Base-by-base conservation (phyloP, 768 basidiomycete species). In the Podaxis rugospora region DNA sequence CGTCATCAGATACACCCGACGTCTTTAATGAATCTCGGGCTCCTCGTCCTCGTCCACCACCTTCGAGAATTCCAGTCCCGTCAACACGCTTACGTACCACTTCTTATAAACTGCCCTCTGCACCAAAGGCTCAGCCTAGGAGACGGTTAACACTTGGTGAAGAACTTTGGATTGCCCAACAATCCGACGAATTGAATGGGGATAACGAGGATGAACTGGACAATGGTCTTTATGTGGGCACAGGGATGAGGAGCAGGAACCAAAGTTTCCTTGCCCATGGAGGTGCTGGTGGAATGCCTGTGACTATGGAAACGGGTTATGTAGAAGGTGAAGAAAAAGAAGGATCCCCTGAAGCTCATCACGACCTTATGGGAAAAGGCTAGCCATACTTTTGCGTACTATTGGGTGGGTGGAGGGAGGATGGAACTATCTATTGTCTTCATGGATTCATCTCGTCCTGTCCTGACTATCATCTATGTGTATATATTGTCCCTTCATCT, bases 191-290 rank as follows among this genome's bases (percentile, higher is more conserved):
- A n/a, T 61, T 66, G 23, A 69, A 74, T 25, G 74, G 71, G 1
- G 73, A 73, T 36, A 72, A 75, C 21, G 69, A 69, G 40, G 78
- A 76, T 6, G 80, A 76, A n/a, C 60, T 74, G 18, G 85, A 88
- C 1, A 79, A 75, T 60, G 80, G 78, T 23, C 73, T 83, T 13
- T 78, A 84, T 11, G 70, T 76, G 1, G 87, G 81, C 16, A 78
- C 82, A 1, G 88, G 88, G 10, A 82, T 76, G 42, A 77, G 76
- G 67, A 82, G 78, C 54, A 83, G 79, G 65, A 76, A 72, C 16
- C 73, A 69, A 4, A 87, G 88, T 1, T 93, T 91, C 63, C 74
- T 92, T 21, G 86, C 88, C 3, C 86, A 84, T 66, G 90, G 90
- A 11, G 90, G 91, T 0, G 89, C 81, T 9, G 89, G 86, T 23